Conservation (phyloP, 2,329 filamentous ascomycete species). For the Fusarium fracticaudum region DNA sequence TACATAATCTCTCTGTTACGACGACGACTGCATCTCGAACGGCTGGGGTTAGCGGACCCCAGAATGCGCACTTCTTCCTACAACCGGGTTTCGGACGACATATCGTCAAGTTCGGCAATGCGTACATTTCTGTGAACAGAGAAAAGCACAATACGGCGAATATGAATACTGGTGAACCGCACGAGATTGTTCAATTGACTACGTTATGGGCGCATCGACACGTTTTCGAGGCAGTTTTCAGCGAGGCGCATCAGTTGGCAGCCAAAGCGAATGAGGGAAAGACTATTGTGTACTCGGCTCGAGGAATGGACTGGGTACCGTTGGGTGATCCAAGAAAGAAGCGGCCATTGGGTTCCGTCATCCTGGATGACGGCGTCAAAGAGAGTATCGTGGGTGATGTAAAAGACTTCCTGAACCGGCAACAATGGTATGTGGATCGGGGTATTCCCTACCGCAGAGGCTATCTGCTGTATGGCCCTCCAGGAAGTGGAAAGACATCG, state of each 20-base stretch:
- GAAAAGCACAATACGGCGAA: slow-evolving; percentile 88
- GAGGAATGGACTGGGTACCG: slow-evolving; percentile 84
- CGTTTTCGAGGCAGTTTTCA: slow-evolving; percentile 90
- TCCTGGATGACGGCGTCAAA: slow-evolving; percentile 85
- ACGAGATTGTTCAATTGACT: slow-evolving; percentile 93
- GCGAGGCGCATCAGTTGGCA: slow-evolving; percentile 84
- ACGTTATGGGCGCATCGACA: slow-evolving; percentile 89
- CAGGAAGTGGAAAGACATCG: slow-evolving; percentile 91
- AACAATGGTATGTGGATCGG: slow-evolving; percentile 92
- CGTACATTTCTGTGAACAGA: slow-evolving; percentile 87
- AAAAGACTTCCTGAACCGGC: slow-evolving; percentile 79
- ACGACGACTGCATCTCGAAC: slow-evolving; percentile 69
- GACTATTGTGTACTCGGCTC: slow-evolving; percentile 88
- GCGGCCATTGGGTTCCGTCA: slow-evolving; percentile 85
- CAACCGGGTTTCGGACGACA: slow-evolving; percentile 93
- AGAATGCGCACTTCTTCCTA: slow-evolving; percentile 83
- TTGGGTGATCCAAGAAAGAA: slow-evolving; percentile 89
- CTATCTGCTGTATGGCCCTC: slow-evolving; percentile 88
- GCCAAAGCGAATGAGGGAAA: slow-evolving; percentile 87
- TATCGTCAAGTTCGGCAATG: slow-evolving; percentile 84
- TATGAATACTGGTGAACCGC: slow-evolving; percentile 84
- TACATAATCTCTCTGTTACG: slow-evolving; percentile 67
- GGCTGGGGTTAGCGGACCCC: slow-evolving; percentile 69
- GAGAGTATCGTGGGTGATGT: slow-evolving; percentile 84
- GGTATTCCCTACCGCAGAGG: slow-evolving; percentile 92